A percentile compares a stretch with the other conserved stretches of the same genome.
Evolutionary conservation across 306 rosid species (phyloP).

Genomic region (Gleditsia sinensis): DNA sequence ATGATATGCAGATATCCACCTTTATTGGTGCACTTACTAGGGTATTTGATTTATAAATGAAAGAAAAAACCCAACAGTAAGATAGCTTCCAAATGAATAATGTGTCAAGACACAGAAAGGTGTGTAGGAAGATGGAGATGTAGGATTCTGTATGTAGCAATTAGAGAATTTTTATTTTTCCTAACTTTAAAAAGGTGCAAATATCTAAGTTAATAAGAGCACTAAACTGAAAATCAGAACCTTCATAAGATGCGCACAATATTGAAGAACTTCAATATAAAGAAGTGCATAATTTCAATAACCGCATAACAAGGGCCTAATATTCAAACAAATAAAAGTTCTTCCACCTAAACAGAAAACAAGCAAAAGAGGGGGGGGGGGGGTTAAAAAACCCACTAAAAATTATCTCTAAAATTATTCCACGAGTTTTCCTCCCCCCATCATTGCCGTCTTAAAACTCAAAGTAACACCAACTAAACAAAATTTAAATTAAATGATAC

Average conservation of each 20-base stretch:
- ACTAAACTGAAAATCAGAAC: neutral
- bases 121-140: no score
- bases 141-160: no score
- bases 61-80: neutral
- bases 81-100: neutral
- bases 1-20: no score
- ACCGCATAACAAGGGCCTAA: neutral
- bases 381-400: neutral
- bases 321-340: neutral
- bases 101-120: no score
- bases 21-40: no score
- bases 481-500: constrained; percentile 27
- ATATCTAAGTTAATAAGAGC: neutral
- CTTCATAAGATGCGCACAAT: neutral
- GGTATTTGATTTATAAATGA: no score
- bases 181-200: neutral
- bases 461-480: constrained; percentile 20
- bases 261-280: neutral
- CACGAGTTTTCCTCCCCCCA: constrained; percentile 8
- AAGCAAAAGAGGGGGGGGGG: neutral
- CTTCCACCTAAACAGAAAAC: neutral
- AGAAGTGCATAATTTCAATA: neutral
- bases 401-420: neutral
- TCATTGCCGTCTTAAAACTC: constrained; percentile 25
- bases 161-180: no score